Evolutionary conservation across 2,329 filamentous ascomycete species (phyloP).

Genomic region (Colletotrichum navitas): DNA sequence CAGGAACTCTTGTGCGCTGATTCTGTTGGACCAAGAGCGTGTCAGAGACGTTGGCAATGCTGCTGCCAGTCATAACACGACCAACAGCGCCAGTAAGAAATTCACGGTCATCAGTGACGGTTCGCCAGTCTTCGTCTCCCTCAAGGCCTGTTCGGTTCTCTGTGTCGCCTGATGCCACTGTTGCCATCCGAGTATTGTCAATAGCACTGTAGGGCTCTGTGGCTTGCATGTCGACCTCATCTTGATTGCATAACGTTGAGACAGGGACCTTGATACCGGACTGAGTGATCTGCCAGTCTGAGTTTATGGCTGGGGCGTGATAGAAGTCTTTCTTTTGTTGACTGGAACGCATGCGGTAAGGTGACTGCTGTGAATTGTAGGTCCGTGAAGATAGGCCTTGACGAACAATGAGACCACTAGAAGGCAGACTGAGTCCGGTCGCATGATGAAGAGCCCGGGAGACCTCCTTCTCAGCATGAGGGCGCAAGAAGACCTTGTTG

Average conservation of each 20-base stretch:
- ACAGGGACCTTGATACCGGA: conserved; percentile 36
- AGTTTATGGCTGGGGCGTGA: conserved; percentile 38
- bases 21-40: conserved; percentile 14
- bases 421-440: conserved; percentile 38
- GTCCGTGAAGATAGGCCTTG: conserved; percentile 16
- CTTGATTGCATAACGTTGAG: neutral
- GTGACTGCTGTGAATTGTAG: conserved; percentile 10
- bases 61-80: conserved; percentile 41
- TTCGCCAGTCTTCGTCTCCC: conserved; percentile 41
- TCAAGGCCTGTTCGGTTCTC: conserved; percentile 18
- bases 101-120: conserved; percentile 38
- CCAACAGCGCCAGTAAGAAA: conserved; percentile 22
- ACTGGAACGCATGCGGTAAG: neutral
- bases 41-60: conserved; percentile 43
- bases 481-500: conserved; percentile 31
- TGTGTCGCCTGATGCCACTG: neutral
- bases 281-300: conserved; percentile 29
- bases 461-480: conserved; percentile 38
- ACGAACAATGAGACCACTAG: conserved; percentile 34
- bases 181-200: conserved; percentile 26
- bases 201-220: conserved; percentile 29
- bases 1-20: neutral
- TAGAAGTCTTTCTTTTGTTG: conserved; percentile 33
- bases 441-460: conserved; percentile 37
- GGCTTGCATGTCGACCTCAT: conserved; percentile 20